A percentile compares a stretch with the other conserved stretches of the same genome.
These are phyloP conservation scores for Tetracladium setigerum DNA, from an alignment of 495 filamentous ascomycete genomes.

Conservation along the genomic window DNA sequence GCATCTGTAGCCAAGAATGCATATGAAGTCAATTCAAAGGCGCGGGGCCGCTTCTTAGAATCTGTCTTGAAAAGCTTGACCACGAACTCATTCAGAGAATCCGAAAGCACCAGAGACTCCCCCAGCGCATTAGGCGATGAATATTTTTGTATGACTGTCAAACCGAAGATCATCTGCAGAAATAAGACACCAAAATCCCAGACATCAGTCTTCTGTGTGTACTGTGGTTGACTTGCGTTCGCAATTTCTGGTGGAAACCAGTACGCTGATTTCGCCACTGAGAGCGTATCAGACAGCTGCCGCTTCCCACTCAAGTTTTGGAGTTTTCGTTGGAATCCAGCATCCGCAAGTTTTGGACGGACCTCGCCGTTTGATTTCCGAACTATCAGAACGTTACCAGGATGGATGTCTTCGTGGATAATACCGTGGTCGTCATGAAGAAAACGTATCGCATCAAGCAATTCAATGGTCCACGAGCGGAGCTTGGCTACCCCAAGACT, in stretches of 20 bases:
- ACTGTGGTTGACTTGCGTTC: conserved; percentile 45
- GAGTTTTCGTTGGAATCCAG: conserved; percentile 57
- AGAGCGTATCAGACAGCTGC: conserved; percentile 36
- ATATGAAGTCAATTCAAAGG: conserved; percentile 82
- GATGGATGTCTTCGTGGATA: conserved; percentile 71
- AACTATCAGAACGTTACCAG: conserved; percentile 66
- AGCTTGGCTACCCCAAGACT: conserved; percentile 63
- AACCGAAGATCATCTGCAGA: conserved; percentile 89
- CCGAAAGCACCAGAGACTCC: conserved; percentile 54
- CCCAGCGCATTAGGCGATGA: conserved; percentile 67
- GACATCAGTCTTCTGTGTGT: conserved; percentile 78
- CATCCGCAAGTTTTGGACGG: conserved; percentile 60
- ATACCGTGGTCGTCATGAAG: conserved; percentile 70
- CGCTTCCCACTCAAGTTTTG: conserved; percentile 45
- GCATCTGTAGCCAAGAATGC: conserved; percentile 71
- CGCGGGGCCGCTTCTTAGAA: conserved; percentile 74
- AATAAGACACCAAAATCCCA: conserved; percentile 91
- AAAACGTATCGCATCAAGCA: conserved; percentile 85
- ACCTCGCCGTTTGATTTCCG: conserved; percentile 48
- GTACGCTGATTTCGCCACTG: conserved; percentile 62
- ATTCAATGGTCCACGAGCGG: conserved; percentile 77
- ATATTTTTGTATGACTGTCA: conserved; percentile 66
- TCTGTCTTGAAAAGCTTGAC: conserved; percentile 75
- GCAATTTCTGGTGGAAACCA: conserved; percentile 81
- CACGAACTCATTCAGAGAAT: conserved; percentile 69